Conservation (phyloP, 331 rosid genomes). For the Malus hybrid region DNA sequence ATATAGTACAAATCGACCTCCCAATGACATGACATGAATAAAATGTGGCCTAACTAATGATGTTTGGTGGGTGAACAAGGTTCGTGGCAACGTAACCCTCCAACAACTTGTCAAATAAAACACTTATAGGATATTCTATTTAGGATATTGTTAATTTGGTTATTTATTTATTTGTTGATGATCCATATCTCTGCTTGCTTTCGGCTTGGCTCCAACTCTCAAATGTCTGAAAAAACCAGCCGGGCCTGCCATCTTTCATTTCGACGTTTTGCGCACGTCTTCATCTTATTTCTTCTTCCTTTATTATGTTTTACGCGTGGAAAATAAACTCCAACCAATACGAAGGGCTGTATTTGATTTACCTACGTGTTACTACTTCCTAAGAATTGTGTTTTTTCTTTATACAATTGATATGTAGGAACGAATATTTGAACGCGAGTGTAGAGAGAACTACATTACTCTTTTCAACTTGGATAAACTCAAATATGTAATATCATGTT, state of each 20-base stretch:
- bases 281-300: not conserved
- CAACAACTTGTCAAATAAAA: not conserved
- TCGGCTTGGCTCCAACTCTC: not conserved
- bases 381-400: too few species aligned
- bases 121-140: not conserved
- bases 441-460: too few species aligned
- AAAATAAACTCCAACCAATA: not conserved
- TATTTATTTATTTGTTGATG: too few species aligned
- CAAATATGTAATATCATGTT: too few species aligned
- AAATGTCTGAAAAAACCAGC: not conserved
- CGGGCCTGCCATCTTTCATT: not conserved
- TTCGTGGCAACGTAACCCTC: not conserved
- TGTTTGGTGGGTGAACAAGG: not conserved
- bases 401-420: too few species aligned
- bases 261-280: not conserved
- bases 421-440: too few species aligned
- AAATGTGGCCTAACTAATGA: not conserved
- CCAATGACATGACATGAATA: slow-evolving; percentile 1
- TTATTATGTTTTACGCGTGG: not conserved
- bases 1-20: not conserved
- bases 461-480: too few species aligned
- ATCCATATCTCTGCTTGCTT: not conserved
- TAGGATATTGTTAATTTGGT: not conserved
- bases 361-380: too few species aligned
- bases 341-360: not conserved